Percentiles rank a stretch among this genome's conserved stretches.
These are phyloP conservation scores for Microbotryum scabiosae DNA, from an alignment of 1,284 basidiomycete species.

Conservation along the genomic window DNA sequence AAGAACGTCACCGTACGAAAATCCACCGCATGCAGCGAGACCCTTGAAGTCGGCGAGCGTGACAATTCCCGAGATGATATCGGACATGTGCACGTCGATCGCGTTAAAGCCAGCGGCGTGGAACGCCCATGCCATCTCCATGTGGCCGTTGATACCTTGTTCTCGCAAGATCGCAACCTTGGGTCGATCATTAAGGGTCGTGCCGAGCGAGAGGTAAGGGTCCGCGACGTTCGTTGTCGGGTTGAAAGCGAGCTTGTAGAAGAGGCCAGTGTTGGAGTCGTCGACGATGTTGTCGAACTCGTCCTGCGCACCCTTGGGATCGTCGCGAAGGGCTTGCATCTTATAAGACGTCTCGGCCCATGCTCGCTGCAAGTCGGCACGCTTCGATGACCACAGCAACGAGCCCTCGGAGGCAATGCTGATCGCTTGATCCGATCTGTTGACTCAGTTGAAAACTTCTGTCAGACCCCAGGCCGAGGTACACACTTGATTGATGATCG, in stretches of 20 bases:
- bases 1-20: slow-evolving; percentile 97
- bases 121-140: slow-evolving; percentile 99
- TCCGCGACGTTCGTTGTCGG: slow-evolving; percentile 38
- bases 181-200: slow-evolving; percentile 51
- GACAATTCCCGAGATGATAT: slow-evolving; percentile 68
- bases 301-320: slow-evolving; percentile 65
- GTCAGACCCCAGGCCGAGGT: too few relatives aligned
- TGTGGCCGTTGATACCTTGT: slow-evolving; percentile 95
- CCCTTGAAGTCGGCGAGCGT: slow-evolving; percentile 68
- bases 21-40: slow-evolving; percentile 91
- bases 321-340: slow-evolving; percentile 85
- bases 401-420: slow-evolving; percentile 52
- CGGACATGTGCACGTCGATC: slow-evolving; percentile 96
- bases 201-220: slow-evolving; percentile 30
- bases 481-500: too few relatives aligned
- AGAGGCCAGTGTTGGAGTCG: slow-evolving; percentile 57
- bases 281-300: slow-evolving; percentile 74
- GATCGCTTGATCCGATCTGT: slow-evolving; percentile 52
- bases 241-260: slow-evolving; percentile 65
- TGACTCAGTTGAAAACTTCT: slow-evolving; percentile 15
- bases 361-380: slow-evolving; percentile 64
- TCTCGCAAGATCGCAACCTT: slow-evolving; percentile 93
- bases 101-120: slow-evolving; percentile 85
- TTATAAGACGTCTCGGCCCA: slow-evolving; percentile 93
- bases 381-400: slow-evolving; percentile 57